phyloP scores from a whole-genome alignment of 371 early-diverging fungal species.

The Capillidium heterosporum region DNA sequence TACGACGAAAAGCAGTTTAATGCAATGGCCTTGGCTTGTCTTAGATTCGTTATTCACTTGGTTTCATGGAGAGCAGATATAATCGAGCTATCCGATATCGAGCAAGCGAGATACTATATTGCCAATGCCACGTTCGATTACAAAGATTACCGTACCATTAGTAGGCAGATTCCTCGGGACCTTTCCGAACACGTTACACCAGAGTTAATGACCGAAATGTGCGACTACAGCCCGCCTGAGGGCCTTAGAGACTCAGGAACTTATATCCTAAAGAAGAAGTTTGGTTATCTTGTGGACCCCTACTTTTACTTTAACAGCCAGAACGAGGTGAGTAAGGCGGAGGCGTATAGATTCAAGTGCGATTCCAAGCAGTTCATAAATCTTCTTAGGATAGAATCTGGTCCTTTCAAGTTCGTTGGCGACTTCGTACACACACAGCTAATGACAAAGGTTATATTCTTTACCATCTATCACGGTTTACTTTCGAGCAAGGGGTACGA shows the following conservation, averaged over 20 bases:
- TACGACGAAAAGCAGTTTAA: slow-evolving; percentile 50
- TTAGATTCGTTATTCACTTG: slow-evolving; percentile 61
- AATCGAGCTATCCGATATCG: slow-evolving; percentile 33
- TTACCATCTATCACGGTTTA: slow-evolving; percentile 48
- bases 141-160: slow-evolving; percentile 64
- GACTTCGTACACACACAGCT: slow-evolving; percentile 28
- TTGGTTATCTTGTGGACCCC: slow-evolving; percentile 61
- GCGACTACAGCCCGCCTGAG: slow-evolving; percentile 63
- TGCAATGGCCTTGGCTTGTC: slow-evolving; percentile 67
- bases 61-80: slow-evolving; percentile 58
- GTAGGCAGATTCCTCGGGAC: slow-evolving; percentile 64
- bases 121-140: slow-evolving; percentile 56
- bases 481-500: slow-evolving; percentile 35
- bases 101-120: slow-evolving; percentile 64
- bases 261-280: slow-evolving; percentile 70
- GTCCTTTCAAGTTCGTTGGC: slow-evolving; percentile 46
- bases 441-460: slow-evolving; percentile 54
- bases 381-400: slow-evolving; percentile 27
- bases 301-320: slow-evolving; percentile 85
- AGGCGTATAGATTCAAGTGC: slow-evolving; percentile 9
- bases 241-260: slow-evolving; percentile 58
- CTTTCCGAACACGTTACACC: slow-evolving; percentile 55
- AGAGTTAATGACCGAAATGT: slow-evolving; percentile 44
- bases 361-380: slow-evolving; percentile 28
- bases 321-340: slow-evolving; percentile 34